A percentile compares a stretch with the other conserved stretches of the same genome.
These are phyloP conservation scores for Phytopythium delawarense DNA, from an alignment of 352 stramenopile genomes.

Conservation along the genomic window DNA sequence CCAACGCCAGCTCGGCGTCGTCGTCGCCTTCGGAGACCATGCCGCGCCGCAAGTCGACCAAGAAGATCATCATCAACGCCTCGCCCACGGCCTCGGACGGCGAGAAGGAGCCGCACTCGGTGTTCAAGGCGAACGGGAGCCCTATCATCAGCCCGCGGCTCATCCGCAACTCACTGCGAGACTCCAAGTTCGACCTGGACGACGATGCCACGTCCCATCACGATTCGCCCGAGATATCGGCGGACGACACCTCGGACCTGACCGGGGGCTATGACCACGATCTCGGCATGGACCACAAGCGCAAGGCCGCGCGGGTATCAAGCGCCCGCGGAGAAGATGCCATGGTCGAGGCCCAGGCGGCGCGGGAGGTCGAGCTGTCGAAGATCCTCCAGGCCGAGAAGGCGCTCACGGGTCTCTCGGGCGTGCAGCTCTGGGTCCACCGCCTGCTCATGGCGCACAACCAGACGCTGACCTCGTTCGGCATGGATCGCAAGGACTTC, in stretches of 20 bases:
- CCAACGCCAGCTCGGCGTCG: constrained; percentile 10
- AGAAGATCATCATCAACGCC: constrained; percentile 39
- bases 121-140: constrained; percentile 56
- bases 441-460: constrained; percentile 63
- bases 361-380: constrained; percentile 26
- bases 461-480: constrained; percentile 45
- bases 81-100: constrained; percentile 18
- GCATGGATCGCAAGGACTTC: constrained; percentile 45
- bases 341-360: constrained; percentile 15
- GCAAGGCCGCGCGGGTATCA: constrained; percentile 1
- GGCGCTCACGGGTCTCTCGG: constrained; percentile 49
- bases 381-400: constrained; percentile 45
- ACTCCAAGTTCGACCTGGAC: constrained; percentile 47
- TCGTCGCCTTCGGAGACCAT: constrained; percentile 18
- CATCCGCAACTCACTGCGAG: constrained; percentile 60
- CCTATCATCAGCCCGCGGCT: constrained; percentile 66
- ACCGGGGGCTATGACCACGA: neutral
- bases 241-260: neutral
- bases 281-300: neutral
- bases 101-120: constrained; percentile 35
- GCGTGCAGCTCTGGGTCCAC: constrained; percentile 68
- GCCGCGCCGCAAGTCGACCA: constrained; percentile 54
- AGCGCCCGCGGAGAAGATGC: constrained; percentile 16
- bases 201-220: constrained; percentile 25
- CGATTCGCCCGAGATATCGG: constrained; percentile 16